Evolutionary conservation across 495 filamentous ascomycete species (phyloP), one percentile per base, ranked within the genome.

Genomic region (Penicillium parvum): DNA sequence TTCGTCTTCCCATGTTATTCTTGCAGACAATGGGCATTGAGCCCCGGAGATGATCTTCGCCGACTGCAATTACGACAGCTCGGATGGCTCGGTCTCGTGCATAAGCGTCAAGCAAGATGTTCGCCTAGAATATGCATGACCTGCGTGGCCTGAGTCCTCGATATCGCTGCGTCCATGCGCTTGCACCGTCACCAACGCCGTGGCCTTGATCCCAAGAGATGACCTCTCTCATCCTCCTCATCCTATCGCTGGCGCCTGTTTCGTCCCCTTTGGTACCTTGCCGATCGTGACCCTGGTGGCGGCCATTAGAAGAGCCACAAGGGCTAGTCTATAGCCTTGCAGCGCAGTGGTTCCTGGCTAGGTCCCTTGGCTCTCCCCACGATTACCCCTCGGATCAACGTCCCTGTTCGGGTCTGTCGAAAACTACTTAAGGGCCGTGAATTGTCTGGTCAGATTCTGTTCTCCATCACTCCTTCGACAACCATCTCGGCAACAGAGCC

Each of bases 361-460:
- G 26, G 3, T 28, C 10, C 55, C 52, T 59, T 49, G 50, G 45
- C 22, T 44, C 47, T 47, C 38, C 40, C 47, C 32, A 42, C n/a
- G 14, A 40, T 15, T 49, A 23, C 45, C 42, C 28, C 35, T 43
- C 42, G 40, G 39, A 33, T 28, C n/a, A n/a, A n/a, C n/a, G n/a
- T n/a, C n/a, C n/a, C n/a, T n/a, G n/a, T n/a, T n/a, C n/a, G n/a
- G n/a, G n/a, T n/a, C n/a, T n/a, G n/a, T n/a, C n/a, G 15, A 50
- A 52, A 58, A 48, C 40, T 61, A 61, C 55, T 51, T 56, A 61
- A 61, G 50, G 53, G n/a, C 44, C 39, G 32, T 33, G 37, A 16
- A 42, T 34, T 45, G n/a, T n/a, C 43, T 58, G 21, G 27, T 36
- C 36, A 2, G 7, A 33, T 37, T 37, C 12, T 37, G 10, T 37